Evolutionary conservation across 495 filamentous ascomycete species (phyloP), one percentile per base, ranked within the genome.

Genomic region (Jackrogersella multiformis): DNA sequence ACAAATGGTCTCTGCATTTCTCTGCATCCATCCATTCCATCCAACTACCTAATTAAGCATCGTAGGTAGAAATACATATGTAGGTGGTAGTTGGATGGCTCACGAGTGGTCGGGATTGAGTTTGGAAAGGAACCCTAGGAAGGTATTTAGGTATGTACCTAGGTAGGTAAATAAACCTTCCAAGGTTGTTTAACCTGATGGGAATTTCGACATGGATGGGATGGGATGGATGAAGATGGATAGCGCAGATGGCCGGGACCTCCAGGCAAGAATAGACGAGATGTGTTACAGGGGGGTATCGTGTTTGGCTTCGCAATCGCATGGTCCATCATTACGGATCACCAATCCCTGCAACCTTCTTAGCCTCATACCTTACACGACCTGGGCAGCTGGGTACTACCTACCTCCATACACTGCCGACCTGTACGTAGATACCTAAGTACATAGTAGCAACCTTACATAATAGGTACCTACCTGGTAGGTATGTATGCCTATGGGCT

Each of bases 231-330:
- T 30, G n/a, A n/a, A n/a, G n/a, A n/a, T n/a, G n/a, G n/a, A n/a
- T n/a, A n/a, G n/a, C 15, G 28, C 48, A 52, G 48, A n/a, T 20
- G 12, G n/a, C 23, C 35, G n/a, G n/a, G n/a, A n/a, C n/a, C n/a
- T n/a, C n/a, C n/a, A 41, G 61, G 60, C 16, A 69, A 53, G 54
- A 56, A 61, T 64, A 65, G 32, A 69, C 66, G 56, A 16, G 66
- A 69, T 69, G 61, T 42, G 61, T 60, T 69, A 41, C 66, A 69
- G 66, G 66, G 66, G 61, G 15, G 36, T 20, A 57, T 69, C 66
- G 49, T 69, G 66, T 60, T 57, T 64, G 54, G 36, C 54, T 20
- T 53, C 34, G 24, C 54, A 65, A 58, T 42, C 46, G 36, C 24
- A 55, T 55, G 63, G 55, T 38, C 52, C 41, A 49, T 57, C 41